phyloP scores from a whole-genome alignment of 2,329 filamentous ascomycete species.

The Huntiella omanensis region DNA sequence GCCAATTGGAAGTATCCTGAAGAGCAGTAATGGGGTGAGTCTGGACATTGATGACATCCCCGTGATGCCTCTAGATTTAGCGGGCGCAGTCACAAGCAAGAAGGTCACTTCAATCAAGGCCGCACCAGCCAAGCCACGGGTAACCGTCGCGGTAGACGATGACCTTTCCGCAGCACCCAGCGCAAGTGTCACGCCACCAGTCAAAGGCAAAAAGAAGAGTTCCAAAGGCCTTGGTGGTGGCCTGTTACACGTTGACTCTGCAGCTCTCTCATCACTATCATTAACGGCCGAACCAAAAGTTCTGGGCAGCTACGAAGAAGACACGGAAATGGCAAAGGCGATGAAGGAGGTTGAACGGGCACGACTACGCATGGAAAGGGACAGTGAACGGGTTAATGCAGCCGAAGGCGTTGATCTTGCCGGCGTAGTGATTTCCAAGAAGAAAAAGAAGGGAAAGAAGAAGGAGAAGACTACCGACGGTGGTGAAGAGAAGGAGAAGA shows the following conservation, averaged over 20 bases:
- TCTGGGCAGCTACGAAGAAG: conserved; percentile 36
- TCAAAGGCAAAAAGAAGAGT: conserved; percentile 24
- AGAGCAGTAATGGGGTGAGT: conserved; percentile 53
- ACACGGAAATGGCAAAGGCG: conserved; percentile 74
- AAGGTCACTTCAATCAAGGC: conserved; percentile 17
- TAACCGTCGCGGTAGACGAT: conserved; percentile 56
- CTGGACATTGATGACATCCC: conserved; percentile 90
- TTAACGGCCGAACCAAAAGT: no score
- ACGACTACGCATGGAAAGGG: conserved; percentile 73
- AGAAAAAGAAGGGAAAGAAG: conserved; percentile 37
- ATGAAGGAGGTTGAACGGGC: conserved; percentile 76
- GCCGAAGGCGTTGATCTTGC: conserved; percentile 49
- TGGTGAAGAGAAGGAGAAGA: conserved; percentile 14
- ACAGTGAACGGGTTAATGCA: conserved; percentile 54
- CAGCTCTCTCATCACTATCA: conserved; percentile 33
- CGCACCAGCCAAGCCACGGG: conserved; percentile 33
- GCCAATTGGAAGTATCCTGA: conserved; percentile 59
- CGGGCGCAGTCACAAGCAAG: conserved; percentile 23
- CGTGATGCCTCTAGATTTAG: conserved; percentile 78
- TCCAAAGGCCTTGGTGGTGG: conserved; percentile 26
- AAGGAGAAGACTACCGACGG: conserved; percentile 15
- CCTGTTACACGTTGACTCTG: conserved; percentile 73
- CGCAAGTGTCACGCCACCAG: conserved; percentile 20
- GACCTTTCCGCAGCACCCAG: conserved; percentile 44
- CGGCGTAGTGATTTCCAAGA: conserved; percentile 46